phyloP scores from a whole-genome alignment of 2,329 filamentous ascomycete species.

The Diplodia scrobiculata region DNA sequence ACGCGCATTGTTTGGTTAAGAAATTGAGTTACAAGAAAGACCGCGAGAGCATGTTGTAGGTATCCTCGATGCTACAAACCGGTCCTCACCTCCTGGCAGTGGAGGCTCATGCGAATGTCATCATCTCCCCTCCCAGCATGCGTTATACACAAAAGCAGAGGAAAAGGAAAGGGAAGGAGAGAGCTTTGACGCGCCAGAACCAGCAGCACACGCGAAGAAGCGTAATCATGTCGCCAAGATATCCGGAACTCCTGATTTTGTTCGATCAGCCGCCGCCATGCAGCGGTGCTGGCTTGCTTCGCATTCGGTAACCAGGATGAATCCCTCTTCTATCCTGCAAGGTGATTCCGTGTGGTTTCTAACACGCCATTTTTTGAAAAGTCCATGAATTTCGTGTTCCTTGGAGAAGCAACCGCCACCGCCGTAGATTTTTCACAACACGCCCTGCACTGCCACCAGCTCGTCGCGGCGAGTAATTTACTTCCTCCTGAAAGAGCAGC shows the following conservation, averaged over 20 bases:
- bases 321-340: slow-evolving; percentile 49
- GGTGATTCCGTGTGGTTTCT: slow-evolving; percentile 42
- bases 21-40: slow-evolving; percentile 35
- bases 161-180: slow-evolving; percentile 23
- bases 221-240: slow-evolving; percentile 47
- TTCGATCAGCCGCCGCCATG: slow-evolving; percentile 17
- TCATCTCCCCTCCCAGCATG: slow-evolving; percentile 49
- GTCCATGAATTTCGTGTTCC: slow-evolving; percentile 40
- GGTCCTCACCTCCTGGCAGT: slow-evolving; percentile 44
- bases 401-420: slow-evolving; percentile 37
- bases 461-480: slow-evolving; percentile 60
- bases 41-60: slow-evolving; percentile 50
- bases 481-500: slow-evolving; percentile 99
- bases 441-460: slow-evolving; percentile 37
- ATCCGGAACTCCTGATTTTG: slow-evolving; percentile 49
- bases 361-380: slow-evolving; percentile 34
- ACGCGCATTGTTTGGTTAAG: slow-evolving; percentile 1
- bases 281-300: slow-evolving; percentile 45
- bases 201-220: slow-evolving; percentile 44
- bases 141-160: slow-evolving; percentile 40
- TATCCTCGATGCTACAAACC: slow-evolving; percentile 51
- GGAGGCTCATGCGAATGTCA: slow-evolving; percentile 41
- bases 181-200: slow-evolving; percentile 38
- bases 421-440: slow-evolving; percentile 45
- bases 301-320: slow-evolving; percentile 40